Conservation (phyloP, 768 basidiomycete genomes). For the Kondoa malvinella region DNA sequence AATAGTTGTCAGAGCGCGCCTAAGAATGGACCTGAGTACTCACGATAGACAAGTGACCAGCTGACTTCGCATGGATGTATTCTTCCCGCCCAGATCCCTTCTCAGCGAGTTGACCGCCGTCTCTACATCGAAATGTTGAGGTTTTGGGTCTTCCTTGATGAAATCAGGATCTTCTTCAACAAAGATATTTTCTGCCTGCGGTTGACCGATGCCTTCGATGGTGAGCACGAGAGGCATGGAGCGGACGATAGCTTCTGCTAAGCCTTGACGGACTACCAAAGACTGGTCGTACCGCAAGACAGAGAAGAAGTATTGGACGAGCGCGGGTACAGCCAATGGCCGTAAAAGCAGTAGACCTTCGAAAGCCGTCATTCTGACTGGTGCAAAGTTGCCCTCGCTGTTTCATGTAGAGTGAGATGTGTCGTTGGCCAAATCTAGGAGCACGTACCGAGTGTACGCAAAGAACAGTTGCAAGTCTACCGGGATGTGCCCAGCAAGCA, state of each 20-base stretch:
- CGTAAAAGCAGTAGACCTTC: constrained; percentile 73
- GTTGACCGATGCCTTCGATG: constrained; percentile 73
- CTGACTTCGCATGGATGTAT: constrained; percentile 45
- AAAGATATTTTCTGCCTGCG: constrained; percentile 40
- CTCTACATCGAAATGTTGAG: constrained; percentile 36
- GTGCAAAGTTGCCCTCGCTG: constrained; percentile 84
- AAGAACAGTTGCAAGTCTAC: constrained; percentile 64
- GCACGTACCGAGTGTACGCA: constrained; percentile 62
- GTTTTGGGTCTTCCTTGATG: constrained; percentile 45
- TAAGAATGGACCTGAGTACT: constrained; percentile 23
- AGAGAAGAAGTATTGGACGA: constrained; percentile 72
- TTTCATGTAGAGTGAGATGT: constrained; percentile 14
- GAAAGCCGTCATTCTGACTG: constrained; percentile 81
- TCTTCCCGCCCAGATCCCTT: constrained; percentile 71
- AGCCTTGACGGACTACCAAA: constrained; percentile 62
- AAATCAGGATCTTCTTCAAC: constrained; percentile 39
- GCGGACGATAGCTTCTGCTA: constrained; percentile 68
- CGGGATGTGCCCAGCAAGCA: constrained; percentile 57
- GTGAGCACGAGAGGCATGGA: constrained; percentile 69
- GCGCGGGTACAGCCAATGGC: constrained; percentile 52
- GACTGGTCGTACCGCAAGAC: constrained; percentile 77
- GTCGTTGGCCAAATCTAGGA: background rate
- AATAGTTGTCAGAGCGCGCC: background rate
- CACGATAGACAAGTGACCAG: constrained; percentile 69
- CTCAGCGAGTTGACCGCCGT: constrained; percentile 68